Percentiles rank a stretch among this genome's conserved stretches.
Conservation (phyloP, 441 rosid genomes). For the Arabidopsis hybrid region DNA sequence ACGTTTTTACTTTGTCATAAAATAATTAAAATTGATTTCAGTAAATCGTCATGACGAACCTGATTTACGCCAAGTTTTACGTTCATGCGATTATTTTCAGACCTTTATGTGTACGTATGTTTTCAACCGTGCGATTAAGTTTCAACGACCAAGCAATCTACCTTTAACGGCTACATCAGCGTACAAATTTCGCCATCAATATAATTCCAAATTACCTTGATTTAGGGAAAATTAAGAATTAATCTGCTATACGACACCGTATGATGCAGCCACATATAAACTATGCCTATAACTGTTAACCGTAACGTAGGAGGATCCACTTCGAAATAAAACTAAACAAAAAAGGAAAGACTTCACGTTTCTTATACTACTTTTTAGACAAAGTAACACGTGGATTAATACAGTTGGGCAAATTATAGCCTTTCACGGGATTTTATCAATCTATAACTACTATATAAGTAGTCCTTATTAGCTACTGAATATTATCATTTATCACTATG, state of each 20-base stretch:
- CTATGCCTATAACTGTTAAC: slow-evolving; percentile 43
- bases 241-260: slow-evolving; percentile 21
- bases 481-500: slow-evolving; percentile 3
- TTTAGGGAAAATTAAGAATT: slow-evolving; percentile 7
- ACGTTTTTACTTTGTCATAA: neutral
- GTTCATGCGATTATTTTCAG: slow-evolving; percentile 12
- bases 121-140: slow-evolving; percentile 26
- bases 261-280: neutral
- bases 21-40: neutral
- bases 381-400: slow-evolving; percentile 19
- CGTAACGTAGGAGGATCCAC: slow-evolving; percentile 30
- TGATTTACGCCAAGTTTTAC: slow-evolving; percentile 35
- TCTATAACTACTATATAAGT: slow-evolving; percentile 16
- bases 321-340: neutral
- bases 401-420: slow-evolving; percentile 14
- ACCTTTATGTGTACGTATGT: neutral
- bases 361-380: neutral
- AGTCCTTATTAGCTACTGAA: neutral
- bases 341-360: slow-evolving; percentile 27
- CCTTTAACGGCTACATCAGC: slow-evolving; percentile 37
- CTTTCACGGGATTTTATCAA: slow-evolving; percentile 26
- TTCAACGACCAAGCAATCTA: slow-evolving; percentile 33
- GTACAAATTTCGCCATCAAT: slow-evolving; percentile 21
- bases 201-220: slow-evolving; percentile 25
- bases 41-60: slow-evolving; percentile 18